Conservation (phyloP, 805 yeast genomes). For the Wickerhamomyces silvicola region DNA sequence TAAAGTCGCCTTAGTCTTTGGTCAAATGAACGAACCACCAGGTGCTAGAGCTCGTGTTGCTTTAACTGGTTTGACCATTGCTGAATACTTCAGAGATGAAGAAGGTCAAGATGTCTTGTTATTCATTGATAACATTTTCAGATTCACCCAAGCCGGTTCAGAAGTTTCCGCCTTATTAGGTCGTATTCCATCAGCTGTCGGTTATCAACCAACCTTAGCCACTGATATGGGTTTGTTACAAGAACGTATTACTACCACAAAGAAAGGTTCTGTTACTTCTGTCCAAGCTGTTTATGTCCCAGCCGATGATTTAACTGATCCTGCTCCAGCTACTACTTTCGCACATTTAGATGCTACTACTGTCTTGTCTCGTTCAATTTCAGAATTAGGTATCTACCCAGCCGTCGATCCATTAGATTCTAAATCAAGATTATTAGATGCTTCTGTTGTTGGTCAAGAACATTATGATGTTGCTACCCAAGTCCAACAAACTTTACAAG, state of each 20-base stretch:
- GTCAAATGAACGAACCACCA: slow-evolving; percentile 99
- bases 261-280: slow-evolving; percentile 99
- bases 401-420: slow-evolving; percentile 99
- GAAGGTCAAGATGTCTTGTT: slow-evolving; percentile 99
- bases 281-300: slow-evolving; percentile 99
- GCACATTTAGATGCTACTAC: slow-evolving; percentile 99
- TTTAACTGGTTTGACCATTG: slow-evolving; percentile 98
- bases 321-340: slow-evolving; percentile 99
- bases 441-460: slow-evolving; percentile 95
- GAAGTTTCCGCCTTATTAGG: slow-evolving; percentile 99
- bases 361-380: slow-evolving; percentile 98
- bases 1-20: slow-evolving; percentile 98
- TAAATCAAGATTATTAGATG: slow-evolving; percentile 97
- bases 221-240: slow-evolving; percentile 99
- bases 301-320: slow-evolving; percentile 99
- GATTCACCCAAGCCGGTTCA: slow-evolving; percentile 99
- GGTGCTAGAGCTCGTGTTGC: slow-evolving; percentile 99
- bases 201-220: slow-evolving; percentile 99
- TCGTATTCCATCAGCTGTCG: slow-evolving; percentile 99
- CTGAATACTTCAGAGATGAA: slow-evolving; percentile 99
- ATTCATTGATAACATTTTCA: slow-evolving; percentile 99
- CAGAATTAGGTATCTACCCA: slow-evolving; percentile 99
- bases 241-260: slow-evolving; percentile 99
- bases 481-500: slow-evolving; percentile 98
- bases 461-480: slow-evolving; percentile 92